Percentiles rank a stretch among this genome's conserved stretches.
Conservation (phyloP, 345 rosid genomes). For the Eucalyptus paniculata region DNA sequence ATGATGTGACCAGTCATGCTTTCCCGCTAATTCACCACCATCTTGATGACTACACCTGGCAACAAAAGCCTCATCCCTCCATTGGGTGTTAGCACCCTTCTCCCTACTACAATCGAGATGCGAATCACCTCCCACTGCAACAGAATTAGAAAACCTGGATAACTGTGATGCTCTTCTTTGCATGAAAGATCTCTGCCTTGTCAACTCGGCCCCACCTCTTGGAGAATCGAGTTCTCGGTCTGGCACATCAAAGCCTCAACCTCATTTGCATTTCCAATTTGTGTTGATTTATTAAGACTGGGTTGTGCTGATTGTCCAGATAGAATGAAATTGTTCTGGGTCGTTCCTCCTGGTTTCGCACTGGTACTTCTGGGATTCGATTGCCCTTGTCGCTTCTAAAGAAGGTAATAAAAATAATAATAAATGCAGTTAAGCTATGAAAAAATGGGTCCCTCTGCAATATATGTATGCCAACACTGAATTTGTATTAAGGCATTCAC, state of each 20-base stretch:
- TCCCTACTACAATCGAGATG: conserved; percentile 32
- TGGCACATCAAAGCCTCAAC: conserved; percentile 7
- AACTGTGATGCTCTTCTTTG: conserved; percentile 33
- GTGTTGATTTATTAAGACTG: conserved; percentile 4
- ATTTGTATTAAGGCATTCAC: not conserved
- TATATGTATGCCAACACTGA: not conserved
- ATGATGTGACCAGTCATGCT: conserved; percentile 37
- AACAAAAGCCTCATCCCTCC: conserved; percentile 30
- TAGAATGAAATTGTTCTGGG: conserved; percentile 6
- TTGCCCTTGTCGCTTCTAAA: conserved; percentile 41
- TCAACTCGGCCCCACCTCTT: conserved; percentile 16
- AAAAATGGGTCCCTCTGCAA: not conserved
- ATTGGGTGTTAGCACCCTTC: conserved; percentile 18
- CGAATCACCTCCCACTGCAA: conserved; percentile 64
- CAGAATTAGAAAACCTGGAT: conserved; percentile 70
- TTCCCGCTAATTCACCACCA: conserved; percentile 17
- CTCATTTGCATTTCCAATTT: conserved; percentile 6
- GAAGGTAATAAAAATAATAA: not conserved
- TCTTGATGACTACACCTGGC: conserved; percentile 7
- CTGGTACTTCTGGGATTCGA: conserved; percentile 19
- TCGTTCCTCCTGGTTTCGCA: conserved; percentile 12
- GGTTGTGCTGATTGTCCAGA: conserved; percentile 16
- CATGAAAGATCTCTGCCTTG: conserved; percentile 35
- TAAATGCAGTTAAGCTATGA: not conserved
- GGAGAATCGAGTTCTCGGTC: conserved; percentile 12